Base-by-base conservation (phyloP, 257 asterid genomes). In the Echites panduratus region DNA sequence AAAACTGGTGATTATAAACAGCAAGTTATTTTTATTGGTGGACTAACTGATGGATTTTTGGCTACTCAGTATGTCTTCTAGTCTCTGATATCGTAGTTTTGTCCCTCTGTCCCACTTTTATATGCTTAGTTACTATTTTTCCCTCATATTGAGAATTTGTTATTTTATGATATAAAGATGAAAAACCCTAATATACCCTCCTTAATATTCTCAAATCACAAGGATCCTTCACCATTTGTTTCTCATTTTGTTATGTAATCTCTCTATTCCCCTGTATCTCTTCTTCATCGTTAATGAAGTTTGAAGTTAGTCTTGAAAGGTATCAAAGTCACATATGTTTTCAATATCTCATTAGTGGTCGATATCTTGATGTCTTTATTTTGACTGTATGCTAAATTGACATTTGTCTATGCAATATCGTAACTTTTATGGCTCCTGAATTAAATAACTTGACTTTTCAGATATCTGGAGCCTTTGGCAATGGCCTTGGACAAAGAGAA, bases 21-120 rank as follows among this genome's bases (percentile, higher is more conserved):
- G 62, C 98, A 95, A 84, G 96, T 92, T 78, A 87, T 95, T 81
- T 90, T 95, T 74, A 90, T 92, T 72, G 98, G 97, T 73, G 99
- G 99, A 75, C 85, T 92, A 66, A 89, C 96, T 0, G 95, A 92
- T 79, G 99, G 99, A 64, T 90, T 95, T 83, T 82, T 95, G 87
- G 99, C 98, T 45, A 87, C 98, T 0, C 88, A 87, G 99, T 95
- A 95, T 57, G 98, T 78, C 41, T n/a, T 57, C 5, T 41, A 47
- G 40, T 62, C 41, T 75, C 48, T 44, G 4, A 63, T 76, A 4
- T 24, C 6, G 17, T 59, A 17, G 43, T 58, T 9, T 35, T 44
- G 12, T 49, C 54, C 54, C 54, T 49, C 54, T 11, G 17, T 49
- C 4, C 38, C 38, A 32, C 38, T 3, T 32, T 32, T 49, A 49